A percentile compares a stretch with the other conserved stretches of the same genome.
Evolutionary conservation across 2,329 filamentous ascomycete genomes (phyloP).

Genomic region (Colletotrichum tropicicola): DNA sequence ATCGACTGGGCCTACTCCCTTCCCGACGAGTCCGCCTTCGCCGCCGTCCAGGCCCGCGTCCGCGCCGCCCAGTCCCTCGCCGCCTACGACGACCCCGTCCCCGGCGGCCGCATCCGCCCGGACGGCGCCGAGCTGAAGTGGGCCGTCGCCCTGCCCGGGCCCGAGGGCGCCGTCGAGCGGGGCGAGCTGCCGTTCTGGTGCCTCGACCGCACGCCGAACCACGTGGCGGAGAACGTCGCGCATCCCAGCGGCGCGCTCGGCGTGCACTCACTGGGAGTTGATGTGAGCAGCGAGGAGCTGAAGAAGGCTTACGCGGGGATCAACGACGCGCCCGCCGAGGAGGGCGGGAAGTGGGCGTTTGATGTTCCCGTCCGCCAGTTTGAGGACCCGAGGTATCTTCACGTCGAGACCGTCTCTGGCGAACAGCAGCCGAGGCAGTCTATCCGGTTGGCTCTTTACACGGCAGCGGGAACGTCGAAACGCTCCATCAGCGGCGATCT

Average conservation of each 20-base stretch:
- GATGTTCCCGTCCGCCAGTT: conserved; percentile 22
- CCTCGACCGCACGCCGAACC: conserved; percentile 65
- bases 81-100: conserved; percentile 56
- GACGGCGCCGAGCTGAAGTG: conserved; percentile 68
- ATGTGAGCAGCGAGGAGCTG: conserved; percentile 34
- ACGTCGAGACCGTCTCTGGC: background rate
- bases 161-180: conserved; percentile 39
- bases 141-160: conserved; percentile 58
- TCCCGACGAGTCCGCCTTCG: conserved; percentile 44
- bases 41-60: conserved; percentile 46
- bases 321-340: background rate
- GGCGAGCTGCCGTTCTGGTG: conserved; percentile 72
- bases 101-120: conserved; percentile 62
- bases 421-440: background rate
- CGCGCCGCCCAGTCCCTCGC: conserved; percentile 40
- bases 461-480: background rate
- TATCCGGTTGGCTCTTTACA: conserved; percentile 11
- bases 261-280: conserved; percentile 53
- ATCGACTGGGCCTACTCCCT: conserved; percentile 71
- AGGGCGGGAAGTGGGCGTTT: conserved; percentile 7
- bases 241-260: conserved; percentile 64
- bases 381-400: conserved; percentile 14
- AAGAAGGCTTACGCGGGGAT: conserved; percentile 24
- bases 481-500: conserved; percentile 21
- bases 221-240: conserved; percentile 42